Evolutionary conservation across 148 eudicot genomes (phyloP).

Genomic region (Fagopyrum esculentum): DNA sequence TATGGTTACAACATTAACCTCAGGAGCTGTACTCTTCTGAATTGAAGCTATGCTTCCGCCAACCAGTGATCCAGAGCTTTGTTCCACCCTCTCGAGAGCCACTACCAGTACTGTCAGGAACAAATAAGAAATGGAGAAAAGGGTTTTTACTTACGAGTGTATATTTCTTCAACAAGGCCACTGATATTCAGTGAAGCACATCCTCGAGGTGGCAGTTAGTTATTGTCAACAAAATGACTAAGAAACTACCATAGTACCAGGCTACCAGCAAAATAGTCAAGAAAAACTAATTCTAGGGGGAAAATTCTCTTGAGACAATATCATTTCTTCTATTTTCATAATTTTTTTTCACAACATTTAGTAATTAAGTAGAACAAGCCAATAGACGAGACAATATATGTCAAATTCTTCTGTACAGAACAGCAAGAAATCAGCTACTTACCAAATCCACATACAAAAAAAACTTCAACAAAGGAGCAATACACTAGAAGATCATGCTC

Average conservation of each 20-base stretch:
- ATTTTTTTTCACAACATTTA: neutral
- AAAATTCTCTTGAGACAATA: neutral
- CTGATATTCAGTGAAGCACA: neutral
- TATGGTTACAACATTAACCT: slow-evolving; percentile 35
- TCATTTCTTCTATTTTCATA: neutral
- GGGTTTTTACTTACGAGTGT: neutral
- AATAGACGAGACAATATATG: neutral
- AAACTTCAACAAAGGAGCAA: neutral
- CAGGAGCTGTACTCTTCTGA: slow-evolving; percentile 92
- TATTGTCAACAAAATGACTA: neutral
- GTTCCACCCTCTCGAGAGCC: slow-evolving; percentile 91
- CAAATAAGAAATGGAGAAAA: neutral
- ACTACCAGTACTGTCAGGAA: slow-evolving; percentile 63
- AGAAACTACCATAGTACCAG: neutral
- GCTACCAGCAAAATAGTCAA: neutral
- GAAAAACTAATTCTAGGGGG: neutral
- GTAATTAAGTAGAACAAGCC: neutral
- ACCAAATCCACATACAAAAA: neutral
- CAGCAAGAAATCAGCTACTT: neutral
- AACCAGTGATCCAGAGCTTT: slow-evolving; percentile 78
- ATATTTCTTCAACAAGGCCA: neutral
- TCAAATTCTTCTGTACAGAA: neutral
- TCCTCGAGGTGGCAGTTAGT: neutral
- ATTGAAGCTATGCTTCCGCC: slow-evolving; percentile 95
- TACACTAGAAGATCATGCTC: neutral